Percentiles rank a stretch among this genome's conserved stretches.
Evolutionary conservation across 148 eudicot genomes (phyloP).

Genomic region (Bassia scoparia): DNA sequence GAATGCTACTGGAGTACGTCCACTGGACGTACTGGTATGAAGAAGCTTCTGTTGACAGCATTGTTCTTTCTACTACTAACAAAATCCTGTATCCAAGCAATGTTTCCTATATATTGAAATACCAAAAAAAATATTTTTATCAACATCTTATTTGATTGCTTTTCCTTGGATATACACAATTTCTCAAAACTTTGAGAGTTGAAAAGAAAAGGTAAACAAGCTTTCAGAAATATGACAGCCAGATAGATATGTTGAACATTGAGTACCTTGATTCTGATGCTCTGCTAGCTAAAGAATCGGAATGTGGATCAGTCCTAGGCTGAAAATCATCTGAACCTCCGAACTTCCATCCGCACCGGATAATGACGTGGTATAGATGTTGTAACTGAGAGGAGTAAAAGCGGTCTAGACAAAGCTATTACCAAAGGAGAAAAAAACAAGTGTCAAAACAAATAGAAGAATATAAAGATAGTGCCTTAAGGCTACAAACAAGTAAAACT

Average conservation of each 20-base stretch:
- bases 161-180: too few relatives aligned
- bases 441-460: background rate
- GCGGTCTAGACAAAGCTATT: slow-evolving; percentile 55
- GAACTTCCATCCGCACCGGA: slow-evolving; percentile 29
- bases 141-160: too few relatives aligned
- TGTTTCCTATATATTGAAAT: background rate
- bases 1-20: background rate
- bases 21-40: too few relatives aligned
- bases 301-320: slow-evolving; percentile 19
- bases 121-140: too few relatives aligned
- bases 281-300: slow-evolving; percentile 25
- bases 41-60: background rate
- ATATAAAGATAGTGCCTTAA: too few relatives aligned
- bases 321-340: slow-evolving; percentile 32
- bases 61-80: background rate
- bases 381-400: slow-evolving; percentile 47
- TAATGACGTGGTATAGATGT: slow-evolving; percentile 40
- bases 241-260: slow-evolving; percentile 1
- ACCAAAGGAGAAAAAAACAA: slow-evolving; percentile 16
- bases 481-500: background rate
- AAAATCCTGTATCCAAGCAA: background rate
- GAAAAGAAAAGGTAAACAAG: slow-evolving; percentile 8
- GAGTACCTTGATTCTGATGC: slow-evolving; percentile 41
- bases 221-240: background rate
- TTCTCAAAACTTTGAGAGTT: too few relatives aligned